phyloP scores from a whole-genome alignment of 371 early-diverging fungal species.

The Dichotomocladium elegans region DNA sequence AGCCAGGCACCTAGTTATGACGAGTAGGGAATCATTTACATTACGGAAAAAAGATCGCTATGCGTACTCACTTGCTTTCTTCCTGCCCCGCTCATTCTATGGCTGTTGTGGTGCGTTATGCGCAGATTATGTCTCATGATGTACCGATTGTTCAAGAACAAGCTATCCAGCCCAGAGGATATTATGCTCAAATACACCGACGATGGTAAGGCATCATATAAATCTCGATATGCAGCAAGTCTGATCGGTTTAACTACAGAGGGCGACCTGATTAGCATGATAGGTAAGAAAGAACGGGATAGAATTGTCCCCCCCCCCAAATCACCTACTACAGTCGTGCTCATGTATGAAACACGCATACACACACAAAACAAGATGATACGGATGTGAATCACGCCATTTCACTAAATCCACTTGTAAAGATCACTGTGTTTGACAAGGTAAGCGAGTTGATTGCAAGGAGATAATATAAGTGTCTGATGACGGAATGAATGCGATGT shows the following conservation, averaged over 20 bases:
- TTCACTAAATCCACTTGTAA: conserved; percentile 46
- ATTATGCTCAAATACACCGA: conserved; percentile 50
- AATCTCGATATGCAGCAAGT: neutral
- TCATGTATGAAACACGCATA: no score
- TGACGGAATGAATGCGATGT: no score
- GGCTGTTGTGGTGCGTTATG: no score
- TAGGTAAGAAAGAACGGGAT: no score
- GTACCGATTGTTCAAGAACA: conserved; percentile 44
- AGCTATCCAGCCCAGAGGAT: conserved; percentile 42
- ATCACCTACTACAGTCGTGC: no score
- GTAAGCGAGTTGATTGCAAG: no score
- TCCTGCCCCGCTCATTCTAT: no score
- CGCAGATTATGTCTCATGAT: conserved; percentile 51
- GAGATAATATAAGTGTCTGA: no score
- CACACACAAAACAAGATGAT: conserved; percentile 42
- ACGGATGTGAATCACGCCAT: conserved; percentile 52
- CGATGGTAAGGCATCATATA: conserved; percentile 32
- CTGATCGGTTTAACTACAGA: conserved; percentile 21
- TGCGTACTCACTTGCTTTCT: no score
- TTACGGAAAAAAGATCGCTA: no score
- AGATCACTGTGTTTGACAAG: conserved; percentile 43
- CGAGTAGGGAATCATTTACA: conserved; percentile 25
- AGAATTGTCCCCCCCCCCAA: no score
- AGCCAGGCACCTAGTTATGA: conserved; percentile 54
- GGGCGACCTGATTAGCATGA: conserved; percentile 51